Conservation (phyloP, 2,329 filamentous ascomycete genomes). For the Blumeria graminis region DNA sequence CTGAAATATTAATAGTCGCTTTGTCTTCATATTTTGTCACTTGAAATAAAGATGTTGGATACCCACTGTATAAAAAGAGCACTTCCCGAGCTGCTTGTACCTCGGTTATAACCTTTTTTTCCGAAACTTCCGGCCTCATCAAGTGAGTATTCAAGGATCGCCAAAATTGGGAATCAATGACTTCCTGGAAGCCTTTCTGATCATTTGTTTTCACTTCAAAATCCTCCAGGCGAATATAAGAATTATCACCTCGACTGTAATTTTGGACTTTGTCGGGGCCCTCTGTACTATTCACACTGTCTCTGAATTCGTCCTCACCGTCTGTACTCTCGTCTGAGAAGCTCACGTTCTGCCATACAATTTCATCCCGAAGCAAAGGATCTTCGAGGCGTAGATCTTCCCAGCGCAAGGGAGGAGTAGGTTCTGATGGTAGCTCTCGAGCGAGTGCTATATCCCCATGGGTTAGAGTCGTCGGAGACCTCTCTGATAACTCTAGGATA, state of each 20-base stretch:
- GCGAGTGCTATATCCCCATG: slow-evolving; percentile 37
- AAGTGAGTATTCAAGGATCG: slow-evolving; percentile 13
- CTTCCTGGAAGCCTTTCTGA: slow-evolving; percentile 16
- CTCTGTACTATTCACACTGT: slow-evolving; percentile 16
- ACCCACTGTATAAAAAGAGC: slow-evolving; percentile 64
- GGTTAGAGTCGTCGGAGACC: slow-evolving; percentile 45
- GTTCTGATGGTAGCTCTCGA: slow-evolving; percentile 20
- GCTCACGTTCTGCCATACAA: slow-evolving; percentile 47
- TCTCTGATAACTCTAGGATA: slow-evolving; percentile 58
- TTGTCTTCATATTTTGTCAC: slow-evolving; percentile 14
- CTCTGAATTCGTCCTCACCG: slow-evolving; percentile 16
- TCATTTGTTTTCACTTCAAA: slow-evolving; percentile 13
- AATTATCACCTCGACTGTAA: slow-evolving; percentile 13
- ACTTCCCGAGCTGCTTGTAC: slow-evolving; percentile 51
- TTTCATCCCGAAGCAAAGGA: slow-evolving; percentile 40
- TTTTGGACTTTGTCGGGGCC: slow-evolving; percentile 12
- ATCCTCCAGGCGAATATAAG: slow-evolving; percentile 13
- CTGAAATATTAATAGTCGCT: slow-evolving; percentile 15
- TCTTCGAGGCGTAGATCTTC: slow-evolving; percentile 56
- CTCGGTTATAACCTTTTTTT: slow-evolving; percentile 23
- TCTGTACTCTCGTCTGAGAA: slow-evolving; percentile 41
- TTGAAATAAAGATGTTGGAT: slow-evolving; percentile 48
- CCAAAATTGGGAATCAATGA: slow-evolving; percentile 25
- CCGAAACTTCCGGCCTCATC: slow-evolving; percentile 9
- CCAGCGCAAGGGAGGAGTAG: slow-evolving; percentile 40